Evolutionary conservation across 352 stramenopile genomes (phyloP), one percentile per base, ranked within the genome.

Genomic region (Globisporangium carolinianum): DNA sequence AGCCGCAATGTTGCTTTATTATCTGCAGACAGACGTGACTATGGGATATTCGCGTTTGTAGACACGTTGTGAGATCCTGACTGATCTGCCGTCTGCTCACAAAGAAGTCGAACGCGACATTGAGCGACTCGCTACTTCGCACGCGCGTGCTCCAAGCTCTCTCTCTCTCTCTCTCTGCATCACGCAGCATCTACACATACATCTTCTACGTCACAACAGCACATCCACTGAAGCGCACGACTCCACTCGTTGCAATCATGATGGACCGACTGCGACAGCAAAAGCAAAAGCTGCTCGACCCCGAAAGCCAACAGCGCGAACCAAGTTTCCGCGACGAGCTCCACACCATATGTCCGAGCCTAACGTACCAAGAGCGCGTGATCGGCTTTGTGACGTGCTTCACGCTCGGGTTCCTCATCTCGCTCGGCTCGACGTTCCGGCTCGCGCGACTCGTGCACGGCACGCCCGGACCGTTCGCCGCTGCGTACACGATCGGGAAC

Each of bases 401-500:
- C 58, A 47, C 83, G 56, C 64, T 95, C 36, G 85, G 85, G 52
- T 90, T 95, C 52, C 35, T 95, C 53, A 58, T 95, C 48, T 92
- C 83, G 39, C 65, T 93, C n/a, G 85, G 85, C 43, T 89, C 85
- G 41, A 93, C 82, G 11, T 84, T 94, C 53, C 81, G 83, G 0
- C 60, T 95, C 55, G 82, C 76, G 17, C 83, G 85, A 62, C 62
- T 95, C 51, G 76, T 84, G 56, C 73, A 78, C 54, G 86, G 86
- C 18, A 86, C 91, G 49, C 86, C 86, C 2, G 83, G 72, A 5
- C 86, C 86, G 3, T 96, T 96, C 56, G 85, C 86, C 1, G 79
- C 91, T 51, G 81, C 77, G 52, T 96, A 94, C 65, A 94, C 83
- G 3, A 80, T 96, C 42, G 86, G 86, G 32, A 96, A 96, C 60